Percentiles rank a stretch among this genome's conserved stretches.
phyloP scores from a whole-genome alignment of 306 rosid genomes.

The Cicer pinnatifidum region DNA sequence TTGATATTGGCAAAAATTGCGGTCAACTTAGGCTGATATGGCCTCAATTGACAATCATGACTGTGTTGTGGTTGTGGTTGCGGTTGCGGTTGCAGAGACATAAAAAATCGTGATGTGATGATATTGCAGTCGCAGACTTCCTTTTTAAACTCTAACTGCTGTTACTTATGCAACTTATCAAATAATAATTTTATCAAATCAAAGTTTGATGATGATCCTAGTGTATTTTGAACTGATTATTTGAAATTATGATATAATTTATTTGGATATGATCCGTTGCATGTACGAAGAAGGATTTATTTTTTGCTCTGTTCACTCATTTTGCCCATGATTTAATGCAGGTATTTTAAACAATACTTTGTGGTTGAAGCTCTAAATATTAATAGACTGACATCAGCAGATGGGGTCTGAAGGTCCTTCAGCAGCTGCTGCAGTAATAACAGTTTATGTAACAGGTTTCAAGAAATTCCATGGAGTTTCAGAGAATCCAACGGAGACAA shows the following conservation, averaged over 20 bases:
- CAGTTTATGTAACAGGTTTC: conserved; percentile 87
- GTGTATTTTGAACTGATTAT: not conserved
- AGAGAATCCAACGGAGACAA: conserved; percentile 86
- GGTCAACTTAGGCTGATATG: not conserved
- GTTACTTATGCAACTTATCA: conserved; percentile 22
- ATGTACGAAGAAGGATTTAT: not conserved
- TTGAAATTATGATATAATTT: not conserved
- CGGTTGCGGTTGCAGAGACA: not conserved
- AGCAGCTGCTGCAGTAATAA: conserved; percentile 61
- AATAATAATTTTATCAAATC: not conserved
- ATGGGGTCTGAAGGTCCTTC: conserved; percentile 98
- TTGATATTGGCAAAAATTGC: not conserved
- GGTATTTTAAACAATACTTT: conserved; percentile 51
- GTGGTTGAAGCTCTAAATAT: conserved; percentile 46
- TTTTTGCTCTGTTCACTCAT: conserved; percentile 24
- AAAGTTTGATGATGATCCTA: not conserved
- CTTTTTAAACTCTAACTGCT: not conserved
- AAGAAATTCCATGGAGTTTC: conserved; percentile 98
- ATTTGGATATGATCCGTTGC: not conserved
- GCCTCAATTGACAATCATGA: not conserved
- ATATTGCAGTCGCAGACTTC: not conserved
- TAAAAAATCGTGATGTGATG: not conserved
- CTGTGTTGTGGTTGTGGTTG: not conserved
- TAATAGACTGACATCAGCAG: conserved; percentile 47
- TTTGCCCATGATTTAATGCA: conserved; percentile 47